Percentiles rank a stretch among this genome's conserved stretches.
These are phyloP conservation scores for Stereum hirsutum DNA, from an alignment of 1,284 basidiomycete genomes.

Conservation along the genomic window DNA sequence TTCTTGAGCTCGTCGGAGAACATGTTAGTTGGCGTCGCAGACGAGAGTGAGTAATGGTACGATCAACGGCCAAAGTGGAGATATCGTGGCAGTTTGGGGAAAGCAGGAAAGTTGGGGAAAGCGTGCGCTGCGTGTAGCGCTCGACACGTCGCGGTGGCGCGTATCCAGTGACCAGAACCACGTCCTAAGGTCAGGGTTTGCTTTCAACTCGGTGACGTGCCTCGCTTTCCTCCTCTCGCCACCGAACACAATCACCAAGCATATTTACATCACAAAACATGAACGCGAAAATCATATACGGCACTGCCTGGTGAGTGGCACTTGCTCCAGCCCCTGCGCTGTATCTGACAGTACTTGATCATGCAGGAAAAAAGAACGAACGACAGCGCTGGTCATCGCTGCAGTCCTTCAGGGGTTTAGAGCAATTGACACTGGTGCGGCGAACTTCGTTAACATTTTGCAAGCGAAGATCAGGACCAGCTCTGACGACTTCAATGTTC, in stretches of 20 bases:
- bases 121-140: not conserved
- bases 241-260: too few relatives aligned
- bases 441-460: constrained; percentile 1
- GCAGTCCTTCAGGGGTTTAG: constrained; percentile 71
- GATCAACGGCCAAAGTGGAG: not conserved
- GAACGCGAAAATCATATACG: constrained; percentile 47
- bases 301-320: constrained; percentile 51
- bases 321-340: not conserved
- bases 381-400: constrained; percentile 54
- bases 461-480: not conserved
- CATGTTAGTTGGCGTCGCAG: constrained; percentile 30
- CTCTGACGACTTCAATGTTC: constrained; percentile 7
- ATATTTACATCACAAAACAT: too few relatives aligned
- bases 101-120: too few relatives aligned
- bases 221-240: too few relatives aligned
- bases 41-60: not conserved
- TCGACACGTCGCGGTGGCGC: not conserved
- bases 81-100: not conserved
- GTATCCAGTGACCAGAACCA: not conserved
- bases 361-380: constrained; percentile 65
- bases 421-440: constrained; percentile 68
- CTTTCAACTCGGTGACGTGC: not conserved
- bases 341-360: not conserved
- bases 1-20: constrained; percentile 69
- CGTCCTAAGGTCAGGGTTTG: not conserved